Percentiles rank a stretch among this genome's conserved stretches.
phyloP scores from a whole-genome alignment of 2,329 filamentous ascomycete species.

The Graphiopsis chlorocephala region DNA sequence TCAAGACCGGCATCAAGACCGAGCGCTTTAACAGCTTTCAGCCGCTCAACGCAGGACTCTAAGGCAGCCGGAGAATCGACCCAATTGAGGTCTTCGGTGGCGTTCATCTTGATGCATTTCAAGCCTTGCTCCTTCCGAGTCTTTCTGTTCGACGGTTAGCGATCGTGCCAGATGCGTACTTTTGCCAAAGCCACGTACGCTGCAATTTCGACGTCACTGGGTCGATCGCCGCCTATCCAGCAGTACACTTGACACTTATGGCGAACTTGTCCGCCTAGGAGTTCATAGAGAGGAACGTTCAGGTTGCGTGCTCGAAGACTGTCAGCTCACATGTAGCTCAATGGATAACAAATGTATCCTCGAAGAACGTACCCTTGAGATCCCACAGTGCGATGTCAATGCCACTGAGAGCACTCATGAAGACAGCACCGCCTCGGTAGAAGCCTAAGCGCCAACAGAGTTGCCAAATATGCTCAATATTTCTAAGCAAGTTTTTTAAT shows the following conservation, averaged over 20 bases:
- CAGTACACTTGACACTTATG: constrained; percentile 68
- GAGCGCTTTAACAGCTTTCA: constrained; percentile 64
- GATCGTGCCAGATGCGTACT: not conserved
- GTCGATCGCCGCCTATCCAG: constrained; percentile 73
- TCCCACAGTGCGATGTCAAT: constrained; percentile 79
- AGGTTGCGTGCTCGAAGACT: constrained; percentile 54
- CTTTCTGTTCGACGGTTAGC: constrained; percentile 32
- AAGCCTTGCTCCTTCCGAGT: constrained; percentile 60
- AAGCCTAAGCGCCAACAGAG: constrained; percentile 57
- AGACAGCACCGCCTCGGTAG: constrained; percentile 72
- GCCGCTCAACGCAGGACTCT: constrained; percentile 60
- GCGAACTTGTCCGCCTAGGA: constrained; percentile 70
- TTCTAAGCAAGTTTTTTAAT: constrained; percentile 53
- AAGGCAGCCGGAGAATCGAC: constrained; percentile 67
- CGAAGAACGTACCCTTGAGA: constrained; percentile 50
- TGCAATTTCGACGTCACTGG: constrained; percentile 56
- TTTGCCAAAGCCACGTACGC: constrained; percentile 41
- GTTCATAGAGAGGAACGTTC: constrained; percentile 66
- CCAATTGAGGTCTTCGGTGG: constrained; percentile 70
- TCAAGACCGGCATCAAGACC: constrained; percentile 72
- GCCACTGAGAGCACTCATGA: constrained; percentile 73
- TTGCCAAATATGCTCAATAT: constrained; percentile 79
- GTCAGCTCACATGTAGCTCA: not conserved
- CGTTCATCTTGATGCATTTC: constrained; percentile 72
- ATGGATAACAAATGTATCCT: not conserved